Percentiles rank a stretch among this genome's conserved stretches.
Conservation (phyloP, 2,329 filamentous ascomycete genomes). For the Ophiocordyceps australis region DNA sequence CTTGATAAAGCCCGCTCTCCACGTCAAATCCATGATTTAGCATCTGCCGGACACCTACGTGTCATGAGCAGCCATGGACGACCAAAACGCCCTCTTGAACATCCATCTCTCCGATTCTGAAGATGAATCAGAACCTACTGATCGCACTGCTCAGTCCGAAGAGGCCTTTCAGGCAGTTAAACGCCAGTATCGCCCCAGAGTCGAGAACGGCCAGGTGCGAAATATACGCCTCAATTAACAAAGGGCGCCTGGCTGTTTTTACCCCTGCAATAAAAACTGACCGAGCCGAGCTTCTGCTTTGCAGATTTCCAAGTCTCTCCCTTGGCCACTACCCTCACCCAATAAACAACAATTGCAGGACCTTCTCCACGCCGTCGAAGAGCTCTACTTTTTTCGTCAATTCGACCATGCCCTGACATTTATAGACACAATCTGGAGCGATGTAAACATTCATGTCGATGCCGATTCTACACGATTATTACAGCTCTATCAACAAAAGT, state of each 20-base stretch:
- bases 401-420: slow-evolving; percentile 27
- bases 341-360: slow-evolving; percentile 30
- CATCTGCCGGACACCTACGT: too few relatives aligned
- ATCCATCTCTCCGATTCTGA: slow-evolving; percentile 15
- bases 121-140: slow-evolving; percentile 5
- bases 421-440: slow-evolving; percentile 14
- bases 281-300: not conserved
- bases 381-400: slow-evolving; percentile 34
- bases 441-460: too few relatives aligned
- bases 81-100: slow-evolving; percentile 11
- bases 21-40: too few relatives aligned
- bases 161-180: slow-evolving; percentile 28
- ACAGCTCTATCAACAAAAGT: slow-evolving; percentile 22
- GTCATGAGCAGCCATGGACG: slow-evolving; percentile 10
- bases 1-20: too few relatives aligned
- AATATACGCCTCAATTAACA: too few relatives aligned
- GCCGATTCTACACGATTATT: slow-evolving; percentile 23
- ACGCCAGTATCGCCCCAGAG: slow-evolving; percentile 23
- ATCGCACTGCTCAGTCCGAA: slow-evolving; percentile 26
- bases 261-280: not conserved
- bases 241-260: not conserved
- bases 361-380: slow-evolving; percentile 36
- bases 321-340: slow-evolving; percentile 19
- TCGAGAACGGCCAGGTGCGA: slow-evolving; percentile 34
- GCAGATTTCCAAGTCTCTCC: slow-evolving; percentile 24